Base-by-base conservation (phyloP, 2,329 filamentous ascomycete species). In the Ophiosphaerella korrae region DNA sequence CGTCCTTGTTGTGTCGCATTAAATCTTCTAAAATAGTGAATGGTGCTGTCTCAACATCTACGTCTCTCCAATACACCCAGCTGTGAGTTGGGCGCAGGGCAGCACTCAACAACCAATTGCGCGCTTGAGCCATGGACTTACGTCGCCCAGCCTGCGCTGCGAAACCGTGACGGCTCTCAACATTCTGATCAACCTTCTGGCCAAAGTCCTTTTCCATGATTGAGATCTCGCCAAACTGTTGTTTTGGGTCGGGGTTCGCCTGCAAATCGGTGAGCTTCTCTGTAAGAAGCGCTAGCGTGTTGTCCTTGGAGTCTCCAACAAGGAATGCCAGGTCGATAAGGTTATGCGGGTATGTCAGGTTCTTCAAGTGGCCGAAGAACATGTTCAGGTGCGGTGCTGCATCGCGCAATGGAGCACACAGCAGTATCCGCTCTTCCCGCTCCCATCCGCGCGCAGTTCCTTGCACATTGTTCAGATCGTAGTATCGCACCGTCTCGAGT, bases 181-280 rank as follows among this genome's bases (percentile, higher is more conserved):
- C 92, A 76, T 99, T 93, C 75, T 99, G 94, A 58, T 96, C 90
- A 53, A 99, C 94, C 72, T 93, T 93, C 73, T 99, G 94, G 3
- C 94, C 94, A 78, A 99, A 99, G 74, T 99, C 93, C 77, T 99
- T 99, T 77, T 97, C 91, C 60, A 99, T 92, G 53, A 99, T 94
- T 0, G 91, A 96, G 51, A 99, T 94, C 77, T 99, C 94, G 53
- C 94, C 94, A 70, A 92, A 99, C 13, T 88, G 87, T 75, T 92
- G 87, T 63, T 86, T 87, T 9, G 88, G 85, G 63, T 97, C 89
- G 18, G 87, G 80, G 54, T 94, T 84, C 21, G 84, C 85, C 76
- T 99, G 94, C 12, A 97, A 82, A 35, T 86, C 84, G 62, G 90
- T 84, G 45, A 99, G 78, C 65, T 89, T 86, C 50, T 89, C 80